phyloP scores from a whole-genome alignment of 1,284 basidiomycete genomes.

The Porodaedalea pini region DNA sequence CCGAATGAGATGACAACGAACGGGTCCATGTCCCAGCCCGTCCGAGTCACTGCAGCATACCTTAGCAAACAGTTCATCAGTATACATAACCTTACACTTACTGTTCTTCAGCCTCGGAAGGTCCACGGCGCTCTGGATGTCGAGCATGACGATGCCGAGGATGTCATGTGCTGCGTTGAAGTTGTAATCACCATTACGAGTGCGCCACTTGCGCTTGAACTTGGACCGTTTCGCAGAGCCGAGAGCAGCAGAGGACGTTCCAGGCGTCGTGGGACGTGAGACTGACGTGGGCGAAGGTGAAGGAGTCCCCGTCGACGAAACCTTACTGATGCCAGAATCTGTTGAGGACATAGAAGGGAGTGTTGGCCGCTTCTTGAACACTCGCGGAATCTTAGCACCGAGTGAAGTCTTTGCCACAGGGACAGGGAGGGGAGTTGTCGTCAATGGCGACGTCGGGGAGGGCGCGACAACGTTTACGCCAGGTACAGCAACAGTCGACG shows the following conservation, averaged over 20 bases:
- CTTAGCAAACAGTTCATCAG: constrained; percentile 1
- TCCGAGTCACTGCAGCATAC: constrained; percentile 62
- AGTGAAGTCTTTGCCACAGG: constrained; percentile 9
- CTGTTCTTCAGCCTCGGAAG: constrained; percentile 86
- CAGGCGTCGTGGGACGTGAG: constrained; percentile 19
- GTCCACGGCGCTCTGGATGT: constrained; percentile 69
- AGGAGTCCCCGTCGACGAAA: neutral
- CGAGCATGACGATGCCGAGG: constrained; percentile 88
- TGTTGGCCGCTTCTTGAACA: constrained; percentile 12
- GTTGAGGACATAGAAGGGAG: constrained; percentile 4
- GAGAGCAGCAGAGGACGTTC: constrained; percentile 13
- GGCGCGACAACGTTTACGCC: constrained; percentile 10
- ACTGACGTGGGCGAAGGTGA: constrained; percentile 2
- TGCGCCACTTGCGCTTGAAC: constrained; percentile 27
- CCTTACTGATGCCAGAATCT: constrained; percentile 8
- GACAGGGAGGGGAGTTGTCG: neutral
- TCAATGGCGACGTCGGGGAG: constrained; percentile 3
- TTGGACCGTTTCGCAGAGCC: constrained; percentile 16
- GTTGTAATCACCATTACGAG: constrained; percentile 51
- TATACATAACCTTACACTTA: constrained; percentile 39
- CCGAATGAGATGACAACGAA: constrained; percentile 96
- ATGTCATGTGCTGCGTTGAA: constrained; percentile 75
- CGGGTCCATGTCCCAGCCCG: constrained; percentile 95
- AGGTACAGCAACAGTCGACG: neutral
- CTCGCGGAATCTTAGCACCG: constrained; percentile 10